Base-by-base conservation (phyloP, 495 filamentous ascomycete genomes). In the Tuber borchii region DNA sequence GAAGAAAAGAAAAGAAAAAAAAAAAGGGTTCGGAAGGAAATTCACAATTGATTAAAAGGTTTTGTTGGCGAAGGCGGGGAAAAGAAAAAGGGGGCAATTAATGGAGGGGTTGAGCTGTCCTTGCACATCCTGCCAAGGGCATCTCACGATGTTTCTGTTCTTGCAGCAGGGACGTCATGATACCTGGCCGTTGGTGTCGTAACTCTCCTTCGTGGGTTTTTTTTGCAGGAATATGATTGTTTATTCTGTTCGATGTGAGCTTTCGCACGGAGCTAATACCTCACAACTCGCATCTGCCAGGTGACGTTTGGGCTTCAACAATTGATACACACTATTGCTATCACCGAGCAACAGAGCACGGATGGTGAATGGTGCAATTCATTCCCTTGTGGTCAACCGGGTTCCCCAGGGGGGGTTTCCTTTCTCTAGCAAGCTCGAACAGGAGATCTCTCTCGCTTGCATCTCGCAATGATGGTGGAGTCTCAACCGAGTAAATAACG, bases 51-150 rank as follows among this genome's bases (percentile, higher is more conserved):
- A 61, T 26, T 31, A 16, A 79, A 79, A 79, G 75, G 70, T 70
- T 79, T 79, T 79, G 78, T 68, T 79, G 78, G 78, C 78, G 77
- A 71, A 75, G 70, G 76, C 77, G 78, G 76, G 77, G 77, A 78
- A 79, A 74, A 72, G 72, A 68, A 65, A 75, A 78, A 75, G 75
- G 56, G 56, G 56, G 16, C 26, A 65, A 65, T 65, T 65, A 34
- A 65, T 73, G 78, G 76, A 79, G 75, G 72, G 78, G 78, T 79
- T 79, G 78, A 79, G 78, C 73, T 79, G 78, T 79, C 78, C 77
- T 79, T 79, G 78, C 77, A 73, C 75, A 73, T 79, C 77, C 71
- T 77, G 78, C 77, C 78, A 79, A 79, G 78, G 78, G 61, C 76
- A 79, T 79, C 76, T 79, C 73, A 79, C 72, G 72, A 79, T 79